Conservation (phyloP, 441 rosid genomes). For the Syzygium malaccense region DNA sequence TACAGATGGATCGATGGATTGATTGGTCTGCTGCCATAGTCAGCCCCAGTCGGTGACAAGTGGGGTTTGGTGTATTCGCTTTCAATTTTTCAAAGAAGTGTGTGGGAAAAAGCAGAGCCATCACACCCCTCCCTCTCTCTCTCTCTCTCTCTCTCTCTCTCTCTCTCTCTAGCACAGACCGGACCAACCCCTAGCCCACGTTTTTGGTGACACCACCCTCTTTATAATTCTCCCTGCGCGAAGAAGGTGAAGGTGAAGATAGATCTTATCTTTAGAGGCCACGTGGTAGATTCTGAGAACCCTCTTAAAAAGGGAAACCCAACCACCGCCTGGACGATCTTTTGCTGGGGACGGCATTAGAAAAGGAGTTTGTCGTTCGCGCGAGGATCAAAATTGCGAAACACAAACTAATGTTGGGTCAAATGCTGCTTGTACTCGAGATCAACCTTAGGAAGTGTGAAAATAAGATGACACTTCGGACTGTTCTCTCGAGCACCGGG, state of each 20-base stretch:
- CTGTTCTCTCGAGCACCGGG: not conserved
- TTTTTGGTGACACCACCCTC: slow-evolving; percentile 21
- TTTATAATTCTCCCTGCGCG: slow-evolving; percentile 6
- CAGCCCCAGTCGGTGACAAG: not conserved
- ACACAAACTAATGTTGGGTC: not conserved
- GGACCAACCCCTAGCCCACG: slow-evolving; percentile 24
- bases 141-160: too few species aligned
- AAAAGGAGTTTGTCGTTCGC: not conserved
- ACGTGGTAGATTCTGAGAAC: not conserved
- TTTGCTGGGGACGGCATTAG: not conserved
- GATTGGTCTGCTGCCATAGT: not conserved
- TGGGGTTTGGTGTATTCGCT: not conserved
- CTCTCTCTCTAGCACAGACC: not conserved
- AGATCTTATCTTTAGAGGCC: not conserved
- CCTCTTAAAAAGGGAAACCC: not conserved
- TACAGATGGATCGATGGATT: slow-evolving; percentile 10
- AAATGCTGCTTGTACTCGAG: not conserved
- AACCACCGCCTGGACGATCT: not conserved
- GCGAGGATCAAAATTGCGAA: not conserved
- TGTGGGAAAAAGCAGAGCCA: slow-evolving; percentile 1
- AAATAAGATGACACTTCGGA: not conserved
- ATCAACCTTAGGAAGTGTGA: not conserved
- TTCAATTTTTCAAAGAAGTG: slow-evolving; percentile 1
- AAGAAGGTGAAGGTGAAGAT: not conserved
- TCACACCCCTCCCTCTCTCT: not conserved